Base-by-base conservation (phyloP, 345 rosid species). In the Salix arbutifolia region DNA sequence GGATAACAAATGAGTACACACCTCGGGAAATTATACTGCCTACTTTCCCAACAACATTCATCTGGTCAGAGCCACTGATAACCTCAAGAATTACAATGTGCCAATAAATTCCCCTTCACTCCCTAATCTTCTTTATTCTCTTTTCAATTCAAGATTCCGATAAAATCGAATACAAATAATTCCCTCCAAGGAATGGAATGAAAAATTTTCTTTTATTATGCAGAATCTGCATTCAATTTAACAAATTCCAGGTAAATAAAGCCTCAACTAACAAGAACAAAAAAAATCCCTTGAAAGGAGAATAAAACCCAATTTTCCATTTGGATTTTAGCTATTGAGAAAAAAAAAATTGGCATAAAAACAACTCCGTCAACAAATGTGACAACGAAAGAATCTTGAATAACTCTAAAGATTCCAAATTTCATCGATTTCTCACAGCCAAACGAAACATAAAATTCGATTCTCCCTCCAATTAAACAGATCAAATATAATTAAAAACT, bases 1-100 rank as follows among this genome's bases (percentile, higher is more conserved):
- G 97, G 78, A 94, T 94, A 30, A 97, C 96, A 76, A 94, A 96
- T 40, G 96, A 91, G 85, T 94, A 90, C 40, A 92, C 96, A 0
- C 97, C 92, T 86, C 92, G 96, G 3, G 97, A 85, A 37, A 94
- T 91, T 70, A 94, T 79, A 78, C 92, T 92, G 84, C 98, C 92
- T 78, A 94, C 89, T 89, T 71, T 94, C 12, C 96, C 96, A 76
- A 94, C 98, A 78, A 94, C 88, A 84, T 88, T 91, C 98, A 94
- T 94, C 79, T 88, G 85, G 65, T 71, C 74, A 58, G 80, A 84
- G 48, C 71, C 4, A 71, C 66, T 5, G 46, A 77, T 64, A 56
- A 16, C 25, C 76, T 77, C 62, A n/a, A 58, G 28, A n/a, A 58
- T 58, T 35, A 67, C 70, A 75, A 75, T 42, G 44, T 72, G 58